Evolutionary conservation across 2,329 filamentous ascomycete species (phyloP), one percentile per base, ranked within the genome.

Genomic region (Calonectria naviculata): DNA sequence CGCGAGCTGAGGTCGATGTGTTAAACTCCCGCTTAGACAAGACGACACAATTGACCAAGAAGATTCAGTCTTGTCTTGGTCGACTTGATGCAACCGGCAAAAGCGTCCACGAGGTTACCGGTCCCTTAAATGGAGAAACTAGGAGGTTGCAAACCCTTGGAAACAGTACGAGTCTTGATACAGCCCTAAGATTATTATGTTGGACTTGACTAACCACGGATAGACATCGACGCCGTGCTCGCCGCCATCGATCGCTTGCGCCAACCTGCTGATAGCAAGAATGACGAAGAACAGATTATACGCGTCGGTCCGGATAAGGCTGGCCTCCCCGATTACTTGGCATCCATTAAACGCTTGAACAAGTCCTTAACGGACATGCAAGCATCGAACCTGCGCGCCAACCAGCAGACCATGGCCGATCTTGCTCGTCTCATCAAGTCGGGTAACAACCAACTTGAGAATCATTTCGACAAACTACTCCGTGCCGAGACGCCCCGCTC

Each of bases 91-190:
- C 93, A 42, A 97, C 94, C 65, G 97, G 96, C 21, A 95, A 95
- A 84, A 95, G 93, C 71, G 95, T 98, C 24, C 93, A 95, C 79
- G 94, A 98, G 80, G 95, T 97, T 13, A 95, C 97, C 67, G 95
- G 95, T 0, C 97, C 97, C 10, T 93, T 99, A 47, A 97, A 95
- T 80, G 94, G 93, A 78, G 97, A 98, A 83, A 98, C 97, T 0
- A 94, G 95, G 83, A 93, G 92, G 73, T 88, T 98, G 26, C 97
- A 98, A 83, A 90, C 93, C n/a, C 90, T 97, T 41, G 95, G 94
- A 75, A 92, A 90, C 75, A 99, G 93, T 93, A 81, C 28, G 54
- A 63, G 46, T 24, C 65, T 24, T 52, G 60, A 47, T 29, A 26
- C 24, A 28, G 10, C n/a, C 19, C 3, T 24, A 17, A 26, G 21